phyloP scores from a whole-genome alignment of 2,329 filamentous ascomycete species.

The Cytospora chrysosperma region DNA sequence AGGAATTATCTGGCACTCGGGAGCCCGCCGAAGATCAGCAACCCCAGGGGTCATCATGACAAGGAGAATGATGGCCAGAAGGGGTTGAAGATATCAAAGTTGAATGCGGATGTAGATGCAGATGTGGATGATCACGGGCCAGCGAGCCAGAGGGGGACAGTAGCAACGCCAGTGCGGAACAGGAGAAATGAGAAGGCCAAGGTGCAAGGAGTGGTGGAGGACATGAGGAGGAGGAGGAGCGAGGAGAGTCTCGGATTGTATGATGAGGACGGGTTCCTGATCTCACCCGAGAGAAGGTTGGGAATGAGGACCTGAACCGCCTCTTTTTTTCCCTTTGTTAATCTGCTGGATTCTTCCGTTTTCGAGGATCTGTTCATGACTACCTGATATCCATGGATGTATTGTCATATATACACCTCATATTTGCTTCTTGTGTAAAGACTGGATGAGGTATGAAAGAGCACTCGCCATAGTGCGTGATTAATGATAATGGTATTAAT shows the following conservation, averaged over 20 bases:
- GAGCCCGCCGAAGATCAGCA: constrained; percentile 22
- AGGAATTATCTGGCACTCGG: constrained; percentile 49
- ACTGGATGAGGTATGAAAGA: no score
- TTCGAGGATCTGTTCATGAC: background rate
- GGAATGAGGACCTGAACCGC: constrained; percentile 1
- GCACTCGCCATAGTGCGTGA: background rate
- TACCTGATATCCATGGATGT: background rate
- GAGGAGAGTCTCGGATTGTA: constrained; percentile 44
- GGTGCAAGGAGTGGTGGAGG: background rate
- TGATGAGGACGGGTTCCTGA: constrained; percentile 46
- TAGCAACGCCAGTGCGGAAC: background rate
- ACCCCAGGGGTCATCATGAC: background rate
- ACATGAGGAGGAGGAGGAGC: constrained; percentile 29
- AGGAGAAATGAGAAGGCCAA: background rate
- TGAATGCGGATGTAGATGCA: constrained; percentile 20
- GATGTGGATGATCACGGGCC: constrained; percentile 13
- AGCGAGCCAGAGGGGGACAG: background rate
- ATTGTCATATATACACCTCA: background rate
- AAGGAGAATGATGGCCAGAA: constrained; percentile 12
- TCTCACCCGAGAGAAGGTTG: constrained; percentile 39
- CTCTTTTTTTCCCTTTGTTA: background rate
- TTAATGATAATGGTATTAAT: background rate
- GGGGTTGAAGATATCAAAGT: constrained; percentile 14
- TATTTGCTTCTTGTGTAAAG: background rate
- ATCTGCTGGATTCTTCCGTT: background rate